Evolutionary conservation across 164 flowering plant species (phyloP).

Genomic region (Saururus chinensis): DNA sequence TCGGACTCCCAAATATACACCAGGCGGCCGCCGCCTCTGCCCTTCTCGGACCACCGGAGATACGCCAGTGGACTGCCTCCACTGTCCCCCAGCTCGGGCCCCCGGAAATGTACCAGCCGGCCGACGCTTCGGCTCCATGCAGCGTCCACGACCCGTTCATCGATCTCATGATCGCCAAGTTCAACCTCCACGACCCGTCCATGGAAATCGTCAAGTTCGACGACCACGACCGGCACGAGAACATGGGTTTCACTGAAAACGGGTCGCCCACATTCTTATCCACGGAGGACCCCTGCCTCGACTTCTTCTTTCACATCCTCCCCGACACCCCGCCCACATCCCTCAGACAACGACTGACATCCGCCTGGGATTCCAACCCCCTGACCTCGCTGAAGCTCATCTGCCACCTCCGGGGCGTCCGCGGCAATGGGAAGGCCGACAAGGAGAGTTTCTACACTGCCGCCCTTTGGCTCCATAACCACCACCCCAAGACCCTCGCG

Average conservation of each 20-base stretch:
- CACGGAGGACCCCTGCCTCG: constrained; percentile 45
- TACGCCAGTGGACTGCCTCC: too few relatives aligned
- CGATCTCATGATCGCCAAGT: too few relatives aligned
- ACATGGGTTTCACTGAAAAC: constrained; percentile 37
- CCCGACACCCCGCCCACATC: constrained; percentile 28
- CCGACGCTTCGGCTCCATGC: too few relatives aligned
- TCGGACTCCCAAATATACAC: too few relatives aligned
- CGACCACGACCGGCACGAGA: too few relatives aligned
- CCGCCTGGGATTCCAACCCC: constrained; percentile 33
- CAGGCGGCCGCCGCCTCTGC: too few relatives aligned
- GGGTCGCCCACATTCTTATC: constrained; percentile 28
- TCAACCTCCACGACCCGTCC: too few relatives aligned
- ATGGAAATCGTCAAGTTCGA: too few relatives aligned
- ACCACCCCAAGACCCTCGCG: constrained; percentile 33
- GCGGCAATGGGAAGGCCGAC: constrained; percentile 43
- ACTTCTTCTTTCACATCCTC: constrained; percentile 59
- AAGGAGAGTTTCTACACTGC: constrained; percentile 30
- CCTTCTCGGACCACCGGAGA: too few relatives aligned
- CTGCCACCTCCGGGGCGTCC: constrained; percentile 43
- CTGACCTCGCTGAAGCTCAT: constrained; percentile 43
- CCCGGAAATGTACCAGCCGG: too few relatives aligned
- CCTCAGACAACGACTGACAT: constrained; percentile 12
- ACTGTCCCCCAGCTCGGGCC: too few relatives aligned
- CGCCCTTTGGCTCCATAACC: constrained; percentile 28
- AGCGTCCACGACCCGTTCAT: too few relatives aligned